Conservation (phyloP, 768 basidiomycete genomes). For the Lactifluus pinguis region DNA sequence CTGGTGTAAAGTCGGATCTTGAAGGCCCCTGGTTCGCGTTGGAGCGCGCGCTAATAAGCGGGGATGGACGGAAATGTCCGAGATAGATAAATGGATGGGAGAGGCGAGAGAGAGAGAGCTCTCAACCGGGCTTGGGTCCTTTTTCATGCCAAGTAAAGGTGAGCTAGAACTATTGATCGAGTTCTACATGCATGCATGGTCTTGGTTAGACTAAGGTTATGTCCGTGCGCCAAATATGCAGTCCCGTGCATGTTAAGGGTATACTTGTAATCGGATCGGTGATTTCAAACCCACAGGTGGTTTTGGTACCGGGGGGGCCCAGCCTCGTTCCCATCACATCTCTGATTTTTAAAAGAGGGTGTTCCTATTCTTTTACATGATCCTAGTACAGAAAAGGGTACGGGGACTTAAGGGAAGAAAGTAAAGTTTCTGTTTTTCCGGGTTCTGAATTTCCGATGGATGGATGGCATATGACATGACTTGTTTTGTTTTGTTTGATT, state of each 20-base stretch:
- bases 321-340: neutral
- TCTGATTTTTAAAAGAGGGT: neutral
- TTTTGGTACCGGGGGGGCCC: neutral
- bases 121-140: neutral
- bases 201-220: neutral
- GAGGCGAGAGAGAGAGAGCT: neutral
- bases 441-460: neutral
- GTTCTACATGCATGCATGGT: neutral
- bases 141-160: neutral
- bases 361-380: neutral
- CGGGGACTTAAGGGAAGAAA: neutral
- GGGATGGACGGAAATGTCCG: neutral
- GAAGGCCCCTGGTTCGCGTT: neutral
- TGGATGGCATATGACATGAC: too few relatives aligned
- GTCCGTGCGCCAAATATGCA: neutral
- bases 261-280: constrained; percentile 1
- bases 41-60: constrained; percentile 2
- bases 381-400: neutral
- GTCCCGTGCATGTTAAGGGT: neutral
- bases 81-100: neutral
- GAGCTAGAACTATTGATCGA: neutral
- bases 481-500: neutral
- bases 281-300: neutral
- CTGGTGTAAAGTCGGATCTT: neutral
- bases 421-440: neutral